Base-by-base conservation (phyloP, 164 flowering plant species). In the Litsea cubeba region DNA sequence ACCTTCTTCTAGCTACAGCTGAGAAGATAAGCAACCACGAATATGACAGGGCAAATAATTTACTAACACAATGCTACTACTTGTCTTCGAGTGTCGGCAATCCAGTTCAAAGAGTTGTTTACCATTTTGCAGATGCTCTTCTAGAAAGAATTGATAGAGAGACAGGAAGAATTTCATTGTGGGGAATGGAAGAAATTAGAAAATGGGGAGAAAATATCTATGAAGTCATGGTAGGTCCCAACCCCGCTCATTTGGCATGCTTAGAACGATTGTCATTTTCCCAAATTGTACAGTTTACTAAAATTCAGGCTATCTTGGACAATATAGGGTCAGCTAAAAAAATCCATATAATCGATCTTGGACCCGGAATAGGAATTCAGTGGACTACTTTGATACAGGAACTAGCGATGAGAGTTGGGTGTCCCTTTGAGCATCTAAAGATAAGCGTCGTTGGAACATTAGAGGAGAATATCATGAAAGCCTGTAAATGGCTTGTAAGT, bases 381-480 rank as follows among this genome's bases (percentile, higher is more conserved):
- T 85, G 83, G 79, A 72, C 79, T 12, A 62, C 74, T 12, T 40
- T 89, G 74, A 87, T 89, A 86, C 90, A 87, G 74, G 89, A 86
- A 51, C 82, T 87, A 22, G 77, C 76, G 28, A 64, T 70, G 5
- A 69, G 78, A 69, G 4, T 24, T n/a, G 75, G 69, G 14, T 54
- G 67, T 28, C 83, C 82, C 12, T 4, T 85, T 62, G 87, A 86
- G 69, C 85, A 72, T 81, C 82, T 88, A 2, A 87, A 81, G 76
- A 74, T 88, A 35, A 88, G 85, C 30, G 82, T 82, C 2, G 64
- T 88, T 3, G 85, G 82, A 57, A 78, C n/a, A 18, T 70, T 84
- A 2, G 40, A 58, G 17, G 50, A 58, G 17, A 62, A 62, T 23
- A 71, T 82, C 2, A 79, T 78, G 69, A 78, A 81, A 14, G 84